Conservation (phyloP, 2,329 filamentous ascomycete species). For the Cladosporium sp. region DNA sequence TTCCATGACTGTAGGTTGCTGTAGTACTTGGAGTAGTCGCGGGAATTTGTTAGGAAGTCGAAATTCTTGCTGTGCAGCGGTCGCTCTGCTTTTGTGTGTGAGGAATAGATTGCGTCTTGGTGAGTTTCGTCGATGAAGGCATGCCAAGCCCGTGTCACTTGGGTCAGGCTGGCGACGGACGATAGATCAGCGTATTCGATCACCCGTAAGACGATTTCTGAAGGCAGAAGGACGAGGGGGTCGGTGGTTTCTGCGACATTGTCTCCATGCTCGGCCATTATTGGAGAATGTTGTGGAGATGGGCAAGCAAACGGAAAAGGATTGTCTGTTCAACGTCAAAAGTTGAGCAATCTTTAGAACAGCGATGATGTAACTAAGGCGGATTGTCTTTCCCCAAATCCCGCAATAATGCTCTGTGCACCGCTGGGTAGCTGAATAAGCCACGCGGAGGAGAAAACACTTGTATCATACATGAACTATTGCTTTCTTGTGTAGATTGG, state of each 20-base stretch:
- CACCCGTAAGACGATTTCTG: conserved; percentile 45
- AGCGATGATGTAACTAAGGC: conserved; percentile 2
- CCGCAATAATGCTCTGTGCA: not conserved
- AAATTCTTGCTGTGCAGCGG: conserved; percentile 35
- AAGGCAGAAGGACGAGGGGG: conserved; percentile 36
- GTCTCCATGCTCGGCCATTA: not conserved
- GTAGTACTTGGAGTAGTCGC: conserved; percentile 38
- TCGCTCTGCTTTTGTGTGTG: conserved; percentile 35
- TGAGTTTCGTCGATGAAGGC: conserved; percentile 46
- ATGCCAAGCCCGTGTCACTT: conserved; percentile 42
- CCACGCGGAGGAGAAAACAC: not conserved
- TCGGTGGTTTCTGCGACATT: conserved; percentile 21
- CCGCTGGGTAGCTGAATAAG: not conserved
- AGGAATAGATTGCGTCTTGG: conserved; percentile 45
- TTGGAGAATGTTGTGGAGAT: not conserved
- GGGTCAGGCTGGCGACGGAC: conserved; percentile 40
- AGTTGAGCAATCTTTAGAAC: not conserved
- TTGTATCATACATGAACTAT: not conserved
- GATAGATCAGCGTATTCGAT: conserved; percentile 41
- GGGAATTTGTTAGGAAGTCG: conserved; percentile 30
- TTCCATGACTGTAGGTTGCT: conserved; percentile 44
- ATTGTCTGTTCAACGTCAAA: conserved; percentile 1
- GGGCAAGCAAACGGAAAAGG: not conserved
- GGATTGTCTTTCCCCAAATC: not conserved
- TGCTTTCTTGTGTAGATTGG: not conserved